phyloP scores from a whole-genome alignment of 306 rosid genomes.

The Dryas alaskensis region DNA sequence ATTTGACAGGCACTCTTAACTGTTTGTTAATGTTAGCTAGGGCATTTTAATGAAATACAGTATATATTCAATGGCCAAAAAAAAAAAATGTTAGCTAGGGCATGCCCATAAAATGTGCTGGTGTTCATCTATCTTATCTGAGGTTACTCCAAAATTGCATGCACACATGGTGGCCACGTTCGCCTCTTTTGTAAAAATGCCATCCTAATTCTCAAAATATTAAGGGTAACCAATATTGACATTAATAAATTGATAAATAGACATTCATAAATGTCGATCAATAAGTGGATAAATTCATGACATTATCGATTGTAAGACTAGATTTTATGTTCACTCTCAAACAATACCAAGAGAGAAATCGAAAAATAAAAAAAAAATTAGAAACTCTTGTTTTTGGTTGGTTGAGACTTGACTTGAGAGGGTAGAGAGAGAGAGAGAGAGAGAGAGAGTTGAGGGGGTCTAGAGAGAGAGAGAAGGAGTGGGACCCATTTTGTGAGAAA shows the following conservation, averaged over 20 bases:
- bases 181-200: not conserved
- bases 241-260: not conserved
- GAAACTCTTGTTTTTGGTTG: not conserved
- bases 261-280: not conserved
- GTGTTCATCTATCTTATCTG: constrained; percentile 19
- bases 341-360: too few relatives aligned
- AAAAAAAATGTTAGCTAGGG: not conserved
- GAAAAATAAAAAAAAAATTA: too few relatives aligned
- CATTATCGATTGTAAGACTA: too few relatives aligned
- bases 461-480: constrained; percentile 24
- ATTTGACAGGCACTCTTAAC: constrained; percentile 43
- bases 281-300: too few relatives aligned
- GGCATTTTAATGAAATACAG: not conserved
- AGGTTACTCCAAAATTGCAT: constrained; percentile 33
- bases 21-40: constrained; percentile 18
- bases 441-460: constrained; percentile 11
- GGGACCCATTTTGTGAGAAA: constrained; percentile 47
- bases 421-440: constrained; percentile 13
- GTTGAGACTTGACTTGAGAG: not conserved
- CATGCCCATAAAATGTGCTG: constrained; percentile 23
- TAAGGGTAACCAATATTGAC: not conserved
- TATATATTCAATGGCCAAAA: too few relatives aligned
- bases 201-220: not conserved
- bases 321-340: too few relatives aligned
- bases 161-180: constrained; percentile 34